These are phyloP conservation scores for Lotus japonicus DNA, from an alignment of 306 rosid genomes.

Conservation along the genomic window DNA sequence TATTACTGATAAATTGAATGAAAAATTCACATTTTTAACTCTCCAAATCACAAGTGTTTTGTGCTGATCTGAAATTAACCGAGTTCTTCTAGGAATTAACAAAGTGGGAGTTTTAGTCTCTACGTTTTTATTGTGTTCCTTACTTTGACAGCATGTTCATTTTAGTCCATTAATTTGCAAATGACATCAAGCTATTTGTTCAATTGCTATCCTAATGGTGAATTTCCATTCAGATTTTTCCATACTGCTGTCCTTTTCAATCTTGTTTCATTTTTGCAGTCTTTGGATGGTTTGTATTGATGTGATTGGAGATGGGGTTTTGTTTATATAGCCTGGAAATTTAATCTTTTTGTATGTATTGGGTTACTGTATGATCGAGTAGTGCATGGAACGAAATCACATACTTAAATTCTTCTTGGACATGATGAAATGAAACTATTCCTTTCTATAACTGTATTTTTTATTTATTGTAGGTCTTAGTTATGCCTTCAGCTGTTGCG, in stretches of 20 bases:
- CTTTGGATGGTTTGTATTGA: too few relatives aligned
- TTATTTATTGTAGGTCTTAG: conserved; percentile 55
- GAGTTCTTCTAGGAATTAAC: conserved; percentile 5
- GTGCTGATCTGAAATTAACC: not conserved
- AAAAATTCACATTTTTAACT: not conserved
- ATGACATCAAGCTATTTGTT: not conserved
- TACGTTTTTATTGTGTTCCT: not conserved
- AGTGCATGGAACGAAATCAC: not conserved
- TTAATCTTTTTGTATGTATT: too few relatives aligned
- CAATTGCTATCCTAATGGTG: not conserved
- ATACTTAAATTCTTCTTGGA: not conserved
- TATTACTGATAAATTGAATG: conserved; percentile 16
- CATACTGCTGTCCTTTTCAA: too few relatives aligned
- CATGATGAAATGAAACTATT: not conserved
- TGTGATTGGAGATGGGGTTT: too few relatives aligned
- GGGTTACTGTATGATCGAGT: too few relatives aligned
- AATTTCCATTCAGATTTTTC: not conserved
- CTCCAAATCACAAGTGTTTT: conserved; percentile 8
- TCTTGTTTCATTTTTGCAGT: too few relatives aligned
- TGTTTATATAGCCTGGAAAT: too few relatives aligned
- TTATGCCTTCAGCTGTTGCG: conserved; percentile 79
- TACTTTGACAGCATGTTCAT: not conserved
- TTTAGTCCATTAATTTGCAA: not conserved
- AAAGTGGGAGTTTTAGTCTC: not conserved
- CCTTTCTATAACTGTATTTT: not conserved